A percentile compares a stretch with the other conserved stretches of the same genome.
phyloP scores from a whole-genome alignment of 2,329 filamentous ascomycete genomes.

The Hypoxylon sp. region DNA sequence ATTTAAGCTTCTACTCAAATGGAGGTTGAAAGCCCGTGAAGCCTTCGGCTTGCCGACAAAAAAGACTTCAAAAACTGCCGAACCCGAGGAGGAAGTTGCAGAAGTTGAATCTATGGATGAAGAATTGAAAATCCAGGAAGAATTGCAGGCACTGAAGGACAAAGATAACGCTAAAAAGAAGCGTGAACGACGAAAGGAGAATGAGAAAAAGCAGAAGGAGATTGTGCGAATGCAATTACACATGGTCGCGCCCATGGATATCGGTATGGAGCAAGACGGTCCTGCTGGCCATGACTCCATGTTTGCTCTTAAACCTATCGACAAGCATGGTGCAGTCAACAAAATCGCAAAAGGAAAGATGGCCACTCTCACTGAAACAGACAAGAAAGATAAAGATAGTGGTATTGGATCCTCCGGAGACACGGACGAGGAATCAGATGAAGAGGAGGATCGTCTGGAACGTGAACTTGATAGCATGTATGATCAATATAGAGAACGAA shows the following conservation, averaged over 20 bases:
- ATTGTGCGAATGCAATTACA: slow-evolving; percentile 97
- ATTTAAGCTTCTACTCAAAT: slow-evolving; percentile 89
- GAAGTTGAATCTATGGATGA: slow-evolving; percentile 94
- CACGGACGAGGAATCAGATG: slow-evolving; percentile 76
- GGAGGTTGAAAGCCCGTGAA: slow-evolving; percentile 90
- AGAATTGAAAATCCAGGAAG: slow-evolving; percentile 89
- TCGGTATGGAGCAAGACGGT: slow-evolving; percentile 89
- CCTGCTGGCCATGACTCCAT: slow-evolving; percentile 85
- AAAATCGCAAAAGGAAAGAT: slow-evolving; percentile 85
- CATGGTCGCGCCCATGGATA: slow-evolving; percentile 96
- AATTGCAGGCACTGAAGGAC: slow-evolving; percentile 86
- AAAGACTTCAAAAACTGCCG: slow-evolving; percentile 68
- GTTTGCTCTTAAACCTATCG: slow-evolving; percentile 86
- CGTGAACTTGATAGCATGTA: slow-evolving; percentile 90
- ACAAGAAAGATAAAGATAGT: slow-evolving; percentile 73
- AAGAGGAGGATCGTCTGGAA: slow-evolving; percentile 86
- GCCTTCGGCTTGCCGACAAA: slow-evolving; percentile 90
- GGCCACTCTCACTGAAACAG: slow-evolving; percentile 73
- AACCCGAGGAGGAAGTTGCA: slow-evolving; percentile 80
- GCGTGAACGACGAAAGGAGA: slow-evolving; percentile 87
- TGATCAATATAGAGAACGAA: slow-evolving; percentile 84
- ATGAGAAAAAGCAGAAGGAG: slow-evolving; percentile 94
- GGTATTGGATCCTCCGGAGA: slow-evolving; percentile 69
- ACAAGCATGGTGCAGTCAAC: slow-evolving; percentile 79
- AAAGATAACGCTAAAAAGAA: slow-evolving; percentile 83